Percentiles rank a stretch among this genome's conserved stretches.
These are phyloP conservation scores for Cladosporium phlei DNA, from an alignment of 2,329 filamentous ascomycete species.

Conservation along the genomic window DNA sequence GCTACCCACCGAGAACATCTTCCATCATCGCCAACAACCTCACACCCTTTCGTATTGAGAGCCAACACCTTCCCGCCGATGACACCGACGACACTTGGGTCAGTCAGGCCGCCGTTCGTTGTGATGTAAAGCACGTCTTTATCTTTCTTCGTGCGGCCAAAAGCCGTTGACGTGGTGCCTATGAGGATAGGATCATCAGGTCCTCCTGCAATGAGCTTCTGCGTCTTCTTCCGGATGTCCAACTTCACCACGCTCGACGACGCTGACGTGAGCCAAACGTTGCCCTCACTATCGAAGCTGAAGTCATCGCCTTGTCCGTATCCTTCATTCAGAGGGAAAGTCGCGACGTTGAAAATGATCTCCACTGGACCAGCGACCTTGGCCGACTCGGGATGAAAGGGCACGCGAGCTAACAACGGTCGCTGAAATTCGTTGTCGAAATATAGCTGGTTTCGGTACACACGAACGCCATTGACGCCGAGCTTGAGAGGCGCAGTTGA, in stretches of 20 bases:
- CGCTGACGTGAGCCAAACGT: constrained; percentile 17
- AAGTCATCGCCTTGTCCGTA: constrained; percentile 16
- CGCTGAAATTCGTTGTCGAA: constrained; percentile 17
- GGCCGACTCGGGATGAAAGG: neutral
- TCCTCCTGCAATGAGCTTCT: constrained; percentile 15
- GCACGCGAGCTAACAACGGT: constrained; percentile 14
- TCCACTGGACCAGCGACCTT: constrained; percentile 12
- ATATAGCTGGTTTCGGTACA: constrained; percentile 13
- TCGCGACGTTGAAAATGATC: constrained; percentile 5
- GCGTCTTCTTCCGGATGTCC: constrained; percentile 2
- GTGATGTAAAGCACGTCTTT: constrained; percentile 15
- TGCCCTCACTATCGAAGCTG: constrained; percentile 15
- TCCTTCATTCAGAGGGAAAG: constrained; percentile 7
- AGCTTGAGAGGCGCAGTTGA: constrained; percentile 4
- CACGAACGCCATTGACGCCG: constrained; percentile 19
- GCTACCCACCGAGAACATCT: too few species aligned
- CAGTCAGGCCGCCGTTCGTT: constrained; percentile 16
- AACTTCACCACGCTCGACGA: constrained; percentile 18
- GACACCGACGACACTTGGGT: constrained; percentile 8
- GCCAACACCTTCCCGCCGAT: constrained; percentile 10
- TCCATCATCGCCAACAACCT: constrained; percentile 1
- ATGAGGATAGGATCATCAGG: constrained; percentile 8
- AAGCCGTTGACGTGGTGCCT: constrained; percentile 16
- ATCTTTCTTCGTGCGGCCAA: constrained; percentile 14
- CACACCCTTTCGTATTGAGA: constrained; percentile 2